Evolutionary conservation across 352 stramenopile genomes (phyloP), one percentile per base, ranked within the genome.

Genomic region (Phytophthora pluvialis): DNA sequence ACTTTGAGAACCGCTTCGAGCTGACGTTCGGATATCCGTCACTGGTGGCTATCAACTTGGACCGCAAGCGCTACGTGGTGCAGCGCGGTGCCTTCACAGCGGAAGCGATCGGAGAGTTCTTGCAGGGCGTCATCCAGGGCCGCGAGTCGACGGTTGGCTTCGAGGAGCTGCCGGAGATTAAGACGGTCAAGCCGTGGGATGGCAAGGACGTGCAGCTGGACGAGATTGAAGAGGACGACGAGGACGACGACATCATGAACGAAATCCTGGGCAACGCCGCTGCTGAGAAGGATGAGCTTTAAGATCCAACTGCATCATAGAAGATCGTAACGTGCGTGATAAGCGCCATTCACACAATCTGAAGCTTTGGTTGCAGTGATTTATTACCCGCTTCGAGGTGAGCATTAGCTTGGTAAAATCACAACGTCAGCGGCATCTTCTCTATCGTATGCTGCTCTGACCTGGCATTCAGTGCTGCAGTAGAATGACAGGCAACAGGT

Each of bases 21-120:
- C 69, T 98, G 16, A 96, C 86, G 8, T 98, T 98, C 57, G 91
- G 91, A 16, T 97, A 94, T 68, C 94, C 94, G 26, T 94, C 93
- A 43, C 65, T 98, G 12, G 83, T 97, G 25, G 93, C 91, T 15
- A 74, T 98, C 43, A 96, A 90, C 62, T 35, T 97, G 31, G 86
- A 95, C 33, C 89, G 89, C 61, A 88, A 95, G 64, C 85, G 78
- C 47, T 95, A 89, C 58, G 77, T 93, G 12, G 87, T 96, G 40
- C 86, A 96, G 74, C 83, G 83, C 28, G 83, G 84, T 10, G 73
- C 88, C 8, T 94, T 95, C 64, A 78, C 80, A 15, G 59, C 79
- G 5, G 75, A 82, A 28, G 80, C 81, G 15, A 95, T 96, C 39
- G 73, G 62, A n/a, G 70, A 76, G 36, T 97, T 95, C 54, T 60